Evolutionary conservation across 2,329 filamentous ascomycete species (phyloP), one percentile per base, ranked within the genome.

Genomic region (Penicillium rolfsii): DNA sequence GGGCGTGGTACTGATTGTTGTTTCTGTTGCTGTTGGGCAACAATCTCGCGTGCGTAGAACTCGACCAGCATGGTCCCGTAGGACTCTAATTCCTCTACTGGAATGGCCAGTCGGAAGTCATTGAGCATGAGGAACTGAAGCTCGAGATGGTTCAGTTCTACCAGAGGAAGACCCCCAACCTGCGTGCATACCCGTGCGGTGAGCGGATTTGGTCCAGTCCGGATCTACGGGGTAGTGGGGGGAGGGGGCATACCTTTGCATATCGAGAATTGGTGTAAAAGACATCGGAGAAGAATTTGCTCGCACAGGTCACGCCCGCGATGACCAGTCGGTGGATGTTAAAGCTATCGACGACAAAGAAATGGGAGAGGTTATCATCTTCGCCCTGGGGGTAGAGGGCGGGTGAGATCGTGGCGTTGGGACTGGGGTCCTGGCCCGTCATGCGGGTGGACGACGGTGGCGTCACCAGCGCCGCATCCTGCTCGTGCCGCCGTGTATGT

Each of bases 211-310:
- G 28, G 28, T 50, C 26, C 16, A 3, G 40, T 63, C 41, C 63
- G 59, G 5, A 22, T 4, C 49, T 16, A 11, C 30, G 30, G 30
- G 40, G 14, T 26, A 16, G 6, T 33, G 33, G 45, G 46, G 41
- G 58, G 41, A 58, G 59, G 33, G 36, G 59, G 80, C 83, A 65
- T 83, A 97, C 95, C 90, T 98, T 99, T 62, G 95, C 95, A 76
- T 99, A 99, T 87, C 95, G 87, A 58, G 95, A 98, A 78, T 99
- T 99, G 9, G 95, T 99, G 76, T 98, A 99, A 72, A 99, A 99
- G 43, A 98, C 94, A 79, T 99, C 87, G 5, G 94, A 98, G 79
- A 99, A 99, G 83, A 98, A 99, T 78, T 99, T 99, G 85, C 94
- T 98, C 5, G 95, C 93, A 77, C 95, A 98, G 3, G 95, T 99